Evolutionary conservation across 768 basidiomycete genomes (phyloP).

Genomic region (Lactifluus rugatus): DNA sequence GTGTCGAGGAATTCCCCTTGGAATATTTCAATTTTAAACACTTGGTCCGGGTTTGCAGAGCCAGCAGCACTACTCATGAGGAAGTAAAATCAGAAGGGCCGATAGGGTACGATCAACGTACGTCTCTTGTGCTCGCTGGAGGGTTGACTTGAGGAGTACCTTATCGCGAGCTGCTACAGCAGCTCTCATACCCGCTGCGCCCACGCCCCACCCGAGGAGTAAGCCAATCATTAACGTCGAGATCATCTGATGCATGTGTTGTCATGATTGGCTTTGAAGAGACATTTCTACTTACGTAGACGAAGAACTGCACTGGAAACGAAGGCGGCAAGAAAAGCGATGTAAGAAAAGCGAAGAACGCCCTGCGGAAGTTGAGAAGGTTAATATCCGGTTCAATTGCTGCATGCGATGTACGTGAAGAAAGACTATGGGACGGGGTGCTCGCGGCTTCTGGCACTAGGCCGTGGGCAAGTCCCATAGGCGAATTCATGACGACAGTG

Average conservation of each 20-base stretch:
- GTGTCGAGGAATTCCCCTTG: slow-evolving; percentile 42
- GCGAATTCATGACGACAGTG: not conserved
- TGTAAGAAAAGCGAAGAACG: slow-evolving; percentile 37
- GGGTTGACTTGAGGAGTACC: slow-evolving; percentile 24
- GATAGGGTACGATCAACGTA: slow-evolving; percentile 1
- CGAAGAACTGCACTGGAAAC: slow-evolving; percentile 39
- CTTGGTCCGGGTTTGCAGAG: slow-evolving; percentile 31
- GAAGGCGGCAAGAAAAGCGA: slow-evolving; percentile 40
- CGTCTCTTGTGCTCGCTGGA: slow-evolving; percentile 28
- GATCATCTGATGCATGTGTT: slow-evolving; percentile 24
- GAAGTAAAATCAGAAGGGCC: not conserved
- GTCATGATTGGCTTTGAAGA: not conserved
- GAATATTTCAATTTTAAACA: slow-evolving; percentile 35
- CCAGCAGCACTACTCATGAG: slow-evolving; percentile 25
- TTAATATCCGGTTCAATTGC: not conserved
- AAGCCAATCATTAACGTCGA: slow-evolving; percentile 40
- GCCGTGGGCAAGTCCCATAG: not conserved
- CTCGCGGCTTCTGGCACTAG: not conserved
- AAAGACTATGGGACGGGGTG: not conserved
- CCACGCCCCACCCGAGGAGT: slow-evolving; percentile 45
- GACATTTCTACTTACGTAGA: slow-evolving; percentile 31
- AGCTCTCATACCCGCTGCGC: slow-evolving; percentile 44
- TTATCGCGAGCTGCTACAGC: slow-evolving; percentile 32
- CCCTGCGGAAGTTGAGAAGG: slow-evolving; percentile 22
- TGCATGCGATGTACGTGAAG: not conserved